Percentiles rank a stretch among this genome's conserved stretches.
phyloP scores from a whole-genome alignment of 495 filamentous ascomycete species.

The Penicillium flavigenum region DNA sequence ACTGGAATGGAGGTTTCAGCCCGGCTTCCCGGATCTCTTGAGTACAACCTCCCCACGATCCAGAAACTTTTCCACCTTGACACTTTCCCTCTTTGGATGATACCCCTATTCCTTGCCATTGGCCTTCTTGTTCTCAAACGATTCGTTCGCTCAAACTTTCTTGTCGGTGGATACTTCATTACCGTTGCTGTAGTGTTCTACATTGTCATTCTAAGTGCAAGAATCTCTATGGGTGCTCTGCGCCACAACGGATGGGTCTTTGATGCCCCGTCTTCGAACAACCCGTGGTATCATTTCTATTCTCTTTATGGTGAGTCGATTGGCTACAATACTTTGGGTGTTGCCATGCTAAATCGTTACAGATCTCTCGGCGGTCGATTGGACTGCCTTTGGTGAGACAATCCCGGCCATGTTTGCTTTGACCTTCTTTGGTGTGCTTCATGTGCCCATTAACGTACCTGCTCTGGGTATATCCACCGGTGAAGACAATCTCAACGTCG shows the following conservation, averaged over 20 bases:
- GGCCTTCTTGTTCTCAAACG: constrained; percentile 72
- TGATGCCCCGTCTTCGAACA: constrained; percentile 72
- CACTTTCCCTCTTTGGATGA: constrained; percentile 77
- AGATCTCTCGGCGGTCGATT: constrained; percentile 76
- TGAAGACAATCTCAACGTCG: constrained; percentile 86
- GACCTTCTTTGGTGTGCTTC: constrained; percentile 95
- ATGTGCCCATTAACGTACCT: constrained; percentile 97
- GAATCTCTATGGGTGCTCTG: constrained; percentile 60
- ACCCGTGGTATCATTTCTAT: constrained; percentile 97
- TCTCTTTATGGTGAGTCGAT: constrained; percentile 74
- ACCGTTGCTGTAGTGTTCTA: constrained; percentile 80
- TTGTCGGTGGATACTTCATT: constrained; percentile 86
- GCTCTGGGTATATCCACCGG: constrained; percentile 84
- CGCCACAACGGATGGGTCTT: constrained; percentile 86
- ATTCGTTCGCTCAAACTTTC: constrained; percentile 72
- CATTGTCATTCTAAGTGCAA: constrained; percentile 64
- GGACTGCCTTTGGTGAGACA: constrained; percentile 73
- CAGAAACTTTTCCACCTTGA: constrained; percentile 66
- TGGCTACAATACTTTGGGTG: not conserved
- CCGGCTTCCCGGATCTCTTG: constrained; percentile 76
- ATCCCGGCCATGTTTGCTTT: constrained; percentile 95
- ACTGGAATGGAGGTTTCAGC: constrained; percentile 96
- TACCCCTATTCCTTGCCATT: constrained; percentile 74
- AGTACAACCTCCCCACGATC: constrained; percentile 74
- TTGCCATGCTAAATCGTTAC: constrained; percentile 14